Percentiles rank a stretch among this genome's conserved stretches.
These are phyloP conservation scores for Cryptococcus hybrid DNA, from an alignment of 1,284 basidiomycete species.

Conservation along the genomic window DNA sequence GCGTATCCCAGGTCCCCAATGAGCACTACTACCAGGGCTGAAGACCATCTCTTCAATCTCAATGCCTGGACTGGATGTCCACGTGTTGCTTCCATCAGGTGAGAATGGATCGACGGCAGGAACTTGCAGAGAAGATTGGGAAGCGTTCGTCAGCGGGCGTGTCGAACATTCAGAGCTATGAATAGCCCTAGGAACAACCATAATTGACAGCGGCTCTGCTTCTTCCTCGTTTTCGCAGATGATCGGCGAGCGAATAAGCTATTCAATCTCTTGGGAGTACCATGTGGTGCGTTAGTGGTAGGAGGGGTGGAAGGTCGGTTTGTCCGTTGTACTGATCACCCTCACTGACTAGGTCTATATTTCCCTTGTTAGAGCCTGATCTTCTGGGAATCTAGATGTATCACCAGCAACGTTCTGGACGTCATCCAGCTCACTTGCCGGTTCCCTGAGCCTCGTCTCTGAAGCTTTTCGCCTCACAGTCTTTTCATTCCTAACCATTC, in stretches of 20 bases:
- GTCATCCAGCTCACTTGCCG: no score
- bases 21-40: slow-evolving; percentile 14
- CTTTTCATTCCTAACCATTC: slow-evolving; percentile 45
- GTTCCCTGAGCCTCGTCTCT: slow-evolving; percentile 22
- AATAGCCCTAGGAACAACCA: not conserved
- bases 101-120: slow-evolving; percentile 16
- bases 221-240: slow-evolving; percentile 13
- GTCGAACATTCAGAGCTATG: slow-evolving; percentile 7
- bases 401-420: no score
- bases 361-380: no score
- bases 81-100: slow-evolving; percentile 9
- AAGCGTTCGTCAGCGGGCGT: slow-evolving; percentile 9
- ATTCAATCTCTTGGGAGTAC: slow-evolving; percentile 6
- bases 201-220: slow-evolving; percentile 1
- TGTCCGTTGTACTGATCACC: not conserved
- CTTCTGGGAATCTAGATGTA: no score
- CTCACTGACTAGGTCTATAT: no score
- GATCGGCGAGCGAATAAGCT: slow-evolving; percentile 22
- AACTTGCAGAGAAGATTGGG: slow-evolving; percentile 23
- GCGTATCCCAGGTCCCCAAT: slow-evolving; percentile 33
- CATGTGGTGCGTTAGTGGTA: not conserved
- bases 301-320: slow-evolving; percentile 2
- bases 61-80: slow-evolving; percentile 22
- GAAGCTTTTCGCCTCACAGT: slow-evolving; percentile 32
- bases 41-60: slow-evolving; percentile 34